Evolutionary conservation across 164 flowering plant genomes (phyloP).

Genomic region (Annona squamosa): DNA sequence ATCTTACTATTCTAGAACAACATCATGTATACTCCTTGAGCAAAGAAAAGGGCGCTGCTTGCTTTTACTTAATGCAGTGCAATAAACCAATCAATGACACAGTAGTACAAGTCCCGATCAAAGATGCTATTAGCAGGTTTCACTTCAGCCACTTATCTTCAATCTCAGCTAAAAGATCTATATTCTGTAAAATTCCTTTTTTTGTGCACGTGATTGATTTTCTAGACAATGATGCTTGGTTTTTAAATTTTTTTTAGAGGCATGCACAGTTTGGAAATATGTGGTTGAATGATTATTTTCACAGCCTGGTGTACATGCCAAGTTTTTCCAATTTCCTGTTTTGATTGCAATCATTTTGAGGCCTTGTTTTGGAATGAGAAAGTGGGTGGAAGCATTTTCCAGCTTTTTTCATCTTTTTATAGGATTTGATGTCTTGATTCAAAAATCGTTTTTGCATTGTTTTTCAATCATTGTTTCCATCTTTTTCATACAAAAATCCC

Average conservation of each 20-base stretch:
- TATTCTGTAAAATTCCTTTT: background rate
- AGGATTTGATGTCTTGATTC: too few relatives aligned
- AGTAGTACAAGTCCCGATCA: constrained; percentile 36
- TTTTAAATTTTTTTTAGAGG: background rate
- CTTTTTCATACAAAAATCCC: too few relatives aligned
- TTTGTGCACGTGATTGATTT: background rate
- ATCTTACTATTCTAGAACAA: constrained; percentile 48
- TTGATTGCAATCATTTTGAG: background rate
- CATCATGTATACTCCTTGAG: constrained; percentile 52
- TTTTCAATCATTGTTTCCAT: too few relatives aligned
- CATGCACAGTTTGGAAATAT: background rate
- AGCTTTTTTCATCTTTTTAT: too few relatives aligned
- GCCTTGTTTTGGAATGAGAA: too few relatives aligned
- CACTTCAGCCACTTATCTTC: background rate
- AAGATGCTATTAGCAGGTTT: constrained; percentile 59
- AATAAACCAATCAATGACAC: constrained; percentile 21
- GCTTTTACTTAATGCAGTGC: constrained; percentile 58
- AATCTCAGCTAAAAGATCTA: background rate
- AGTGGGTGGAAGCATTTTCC: too few relatives aligned
- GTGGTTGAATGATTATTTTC: background rate
- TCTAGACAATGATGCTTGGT: background rate
- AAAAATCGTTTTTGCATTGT: background rate
- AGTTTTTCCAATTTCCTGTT: background rate
- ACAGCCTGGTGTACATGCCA: background rate
- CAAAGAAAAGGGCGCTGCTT: constrained; percentile 53